Conservation (phyloP, 2,329 filamentous ascomycete genomes). For the Calonectria hawksworthii region DNA sequence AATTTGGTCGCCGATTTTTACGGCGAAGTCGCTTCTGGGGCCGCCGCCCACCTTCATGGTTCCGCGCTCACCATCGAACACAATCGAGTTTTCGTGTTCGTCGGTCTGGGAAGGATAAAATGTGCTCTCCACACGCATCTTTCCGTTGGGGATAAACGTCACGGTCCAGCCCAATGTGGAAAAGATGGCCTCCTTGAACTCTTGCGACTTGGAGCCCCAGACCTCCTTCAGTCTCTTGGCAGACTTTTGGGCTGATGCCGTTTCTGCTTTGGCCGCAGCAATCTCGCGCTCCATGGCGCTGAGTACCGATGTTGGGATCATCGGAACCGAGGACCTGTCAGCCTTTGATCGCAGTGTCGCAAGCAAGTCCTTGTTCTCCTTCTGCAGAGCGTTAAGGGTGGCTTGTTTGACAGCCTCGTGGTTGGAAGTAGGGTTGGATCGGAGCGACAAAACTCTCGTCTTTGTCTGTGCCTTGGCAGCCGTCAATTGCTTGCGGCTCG, state of each 20-base stretch:
- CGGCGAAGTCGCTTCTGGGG: slow-evolving; percentile 86
- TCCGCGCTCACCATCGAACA: slow-evolving; percentile 93
- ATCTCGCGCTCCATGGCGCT: slow-evolving; percentile 83
- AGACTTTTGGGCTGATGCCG: slow-evolving; percentile 83
- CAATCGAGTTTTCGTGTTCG: slow-evolving; percentile 79
- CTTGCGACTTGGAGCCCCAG: slow-evolving; percentile 89
- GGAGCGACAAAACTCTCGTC: slow-evolving; percentile 86
- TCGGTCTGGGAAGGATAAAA: slow-evolving; percentile 80
- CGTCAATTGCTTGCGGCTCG: slow-evolving; percentile 80
- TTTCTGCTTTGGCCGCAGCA: slow-evolving; percentile 77
- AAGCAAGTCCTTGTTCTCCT: slow-evolving; percentile 88
- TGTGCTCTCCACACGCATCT: slow-evolving; percentile 90
- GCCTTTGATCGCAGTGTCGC: slow-evolving; percentile 72
- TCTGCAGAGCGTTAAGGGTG: slow-evolving; percentile 82
- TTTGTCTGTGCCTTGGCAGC: slow-evolving; percentile 75
- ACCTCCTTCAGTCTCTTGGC: slow-evolving; percentile 91
- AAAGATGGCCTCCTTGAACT: slow-evolving; percentile 96
- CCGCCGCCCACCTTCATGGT: slow-evolving; percentile 99
- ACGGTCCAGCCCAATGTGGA: slow-evolving; percentile 94
- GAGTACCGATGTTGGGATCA: slow-evolving; percentile 83
- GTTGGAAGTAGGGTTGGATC: slow-evolving; percentile 92
- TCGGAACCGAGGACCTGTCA: slow-evolving; percentile 62
- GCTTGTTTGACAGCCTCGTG: slow-evolving; percentile 86
- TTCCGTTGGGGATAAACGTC: slow-evolving; percentile 96
- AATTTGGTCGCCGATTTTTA: slow-evolving; percentile 87